These are phyloP conservation scores for Nakataea oryzae DNA, from an alignment of 2,329 filamentous ascomycete genomes.

Conservation along the genomic window DNA sequence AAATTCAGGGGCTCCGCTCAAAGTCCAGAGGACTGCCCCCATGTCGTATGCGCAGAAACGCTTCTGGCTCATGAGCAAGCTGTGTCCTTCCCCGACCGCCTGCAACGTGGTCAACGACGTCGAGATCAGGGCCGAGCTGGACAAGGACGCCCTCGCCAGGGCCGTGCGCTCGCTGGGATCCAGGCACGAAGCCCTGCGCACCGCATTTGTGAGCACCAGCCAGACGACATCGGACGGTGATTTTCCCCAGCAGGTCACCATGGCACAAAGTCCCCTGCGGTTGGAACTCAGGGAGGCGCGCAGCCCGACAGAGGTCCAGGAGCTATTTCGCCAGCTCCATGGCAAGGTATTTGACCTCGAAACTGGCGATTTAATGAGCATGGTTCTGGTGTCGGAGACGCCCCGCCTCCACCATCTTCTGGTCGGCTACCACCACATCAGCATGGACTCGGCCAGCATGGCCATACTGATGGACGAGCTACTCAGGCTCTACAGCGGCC, in stretches of 20 bases:
- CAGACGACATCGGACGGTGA: neutral
- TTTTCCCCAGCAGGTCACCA: slow-evolving; percentile 5
- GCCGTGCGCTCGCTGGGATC: slow-evolving; percentile 9
- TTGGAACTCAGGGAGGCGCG: neutral
- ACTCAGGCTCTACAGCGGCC: neutral
- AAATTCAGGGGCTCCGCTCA: neutral
- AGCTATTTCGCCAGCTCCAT: neutral
- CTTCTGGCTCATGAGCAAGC: slow-evolving; percentile 26
- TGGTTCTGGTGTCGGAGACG: neutral
- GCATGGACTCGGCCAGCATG: neutral
- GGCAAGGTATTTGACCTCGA: neutral
- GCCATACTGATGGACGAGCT: neutral
- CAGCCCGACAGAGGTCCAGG: neutral
- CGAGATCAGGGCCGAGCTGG: slow-evolving; percentile 20
- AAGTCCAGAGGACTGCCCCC: slow-evolving; percentile 2
- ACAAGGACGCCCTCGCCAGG: slow-evolving; percentile 14
- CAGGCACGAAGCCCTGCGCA: slow-evolving; percentile 22
- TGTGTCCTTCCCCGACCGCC: slow-evolving; percentile 23
- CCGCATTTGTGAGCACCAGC: slow-evolving; percentile 15
- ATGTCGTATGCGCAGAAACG: slow-evolving; percentile 29
- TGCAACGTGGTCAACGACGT: slow-evolving; percentile 26
- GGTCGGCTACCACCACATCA: neutral
- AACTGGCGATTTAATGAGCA: neutral
- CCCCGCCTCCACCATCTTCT: neutral
- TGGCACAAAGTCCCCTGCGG: neutral